A percentile compares a stretch with the other conserved stretches of the same genome.
phyloP scores from a whole-genome alignment of 2,329 filamentous ascomycete genomes.

The Fusarium redolens region DNA sequence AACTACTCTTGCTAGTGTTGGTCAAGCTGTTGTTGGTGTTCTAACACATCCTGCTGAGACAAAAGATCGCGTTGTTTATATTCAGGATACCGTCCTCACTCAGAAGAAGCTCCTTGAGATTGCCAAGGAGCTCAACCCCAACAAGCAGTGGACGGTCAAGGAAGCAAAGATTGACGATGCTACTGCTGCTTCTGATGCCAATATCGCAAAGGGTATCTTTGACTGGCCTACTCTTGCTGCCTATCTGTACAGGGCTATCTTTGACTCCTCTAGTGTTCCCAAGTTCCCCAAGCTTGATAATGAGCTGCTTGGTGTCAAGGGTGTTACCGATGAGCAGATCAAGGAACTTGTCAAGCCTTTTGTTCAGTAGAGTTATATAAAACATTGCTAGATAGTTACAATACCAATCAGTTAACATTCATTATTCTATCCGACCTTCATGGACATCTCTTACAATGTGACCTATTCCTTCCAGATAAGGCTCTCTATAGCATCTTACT shows the following conservation, averaged over 20 bases:
- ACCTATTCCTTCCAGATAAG: too few species aligned
- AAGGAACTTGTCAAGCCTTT: constrained; percentile 45
- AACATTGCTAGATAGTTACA: background rate
- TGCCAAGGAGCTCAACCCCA: constrained; percentile 61
- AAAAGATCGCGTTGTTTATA: constrained; percentile 61
- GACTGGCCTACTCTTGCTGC: constrained; percentile 47
- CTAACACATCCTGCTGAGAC: constrained; percentile 63
- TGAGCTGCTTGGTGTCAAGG: constrained; percentile 58
- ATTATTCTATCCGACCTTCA: rapidly evolving
- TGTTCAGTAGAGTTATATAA: constrained; percentile 17
- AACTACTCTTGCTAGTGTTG: constrained; percentile 61
- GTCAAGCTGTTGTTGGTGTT: constrained; percentile 60
- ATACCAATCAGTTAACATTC: background rate
- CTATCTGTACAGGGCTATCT: constrained; percentile 49
- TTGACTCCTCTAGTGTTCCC: constrained; percentile 48
- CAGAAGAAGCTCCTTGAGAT: constrained; percentile 59
- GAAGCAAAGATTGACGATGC: constrained; percentile 46
- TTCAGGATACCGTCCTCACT: constrained; percentile 57
- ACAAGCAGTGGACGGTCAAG: constrained; percentile 60
- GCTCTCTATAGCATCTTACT: too few species aligned
- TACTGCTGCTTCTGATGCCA: constrained; percentile 43
- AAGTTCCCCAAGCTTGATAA: constrained; percentile 55
- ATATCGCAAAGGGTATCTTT: constrained; percentile 46
- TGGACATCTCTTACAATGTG: too few species aligned
- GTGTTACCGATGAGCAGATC: constrained; percentile 54